Conservation (phyloP, 148 eudicot genomes). For the Nepenthes mirabilis region DNA sequence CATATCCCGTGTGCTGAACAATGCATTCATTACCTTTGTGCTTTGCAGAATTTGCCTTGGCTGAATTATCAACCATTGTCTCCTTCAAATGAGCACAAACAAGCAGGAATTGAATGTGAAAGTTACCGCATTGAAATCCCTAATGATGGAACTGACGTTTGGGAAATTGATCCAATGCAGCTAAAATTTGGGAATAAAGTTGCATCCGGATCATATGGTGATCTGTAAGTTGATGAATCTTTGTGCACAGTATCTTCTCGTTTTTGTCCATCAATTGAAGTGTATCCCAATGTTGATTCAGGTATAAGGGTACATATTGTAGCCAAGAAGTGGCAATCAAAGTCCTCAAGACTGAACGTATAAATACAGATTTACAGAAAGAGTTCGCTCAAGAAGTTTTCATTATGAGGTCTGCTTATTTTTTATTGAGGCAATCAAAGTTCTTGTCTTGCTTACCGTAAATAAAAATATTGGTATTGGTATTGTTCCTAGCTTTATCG, state of each 20-base stretch:
- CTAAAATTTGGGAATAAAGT: constrained; percentile 71
- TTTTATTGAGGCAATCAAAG: neutral
- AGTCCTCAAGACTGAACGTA: constrained; percentile 79
- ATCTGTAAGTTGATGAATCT: constrained; percentile 58
- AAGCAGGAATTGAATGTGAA: constrained; percentile 26
- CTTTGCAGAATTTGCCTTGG: constrained; percentile 64
- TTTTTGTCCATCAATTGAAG: neutral
- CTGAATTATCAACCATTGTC: constrained; percentile 45
- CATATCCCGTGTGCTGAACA: neutral
- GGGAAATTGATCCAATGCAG: constrained; percentile 89
- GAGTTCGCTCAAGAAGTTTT: constrained; percentile 98
- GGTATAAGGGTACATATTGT: constrained; percentile 85
- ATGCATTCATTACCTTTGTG: constrained; percentile 4
- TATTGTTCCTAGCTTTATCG: too few species aligned
- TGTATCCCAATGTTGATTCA: constrained; percentile 17
- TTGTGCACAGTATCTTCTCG: neutral
- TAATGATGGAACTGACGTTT: constrained; percentile 86
- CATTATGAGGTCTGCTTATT: constrained; percentile 76
- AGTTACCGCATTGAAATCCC: constrained; percentile 68
- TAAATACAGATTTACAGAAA: constrained; percentile 70
- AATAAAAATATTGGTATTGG: too few species aligned
- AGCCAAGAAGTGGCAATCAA: constrained; percentile 98
- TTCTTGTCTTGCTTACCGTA: too few species aligned
- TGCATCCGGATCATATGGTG: constrained; percentile 99
- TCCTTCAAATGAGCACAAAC: constrained; percentile 34